phyloP scores from a whole-genome alignment of 495 filamentous ascomycete species.

The Xylaria venustula region DNA sequence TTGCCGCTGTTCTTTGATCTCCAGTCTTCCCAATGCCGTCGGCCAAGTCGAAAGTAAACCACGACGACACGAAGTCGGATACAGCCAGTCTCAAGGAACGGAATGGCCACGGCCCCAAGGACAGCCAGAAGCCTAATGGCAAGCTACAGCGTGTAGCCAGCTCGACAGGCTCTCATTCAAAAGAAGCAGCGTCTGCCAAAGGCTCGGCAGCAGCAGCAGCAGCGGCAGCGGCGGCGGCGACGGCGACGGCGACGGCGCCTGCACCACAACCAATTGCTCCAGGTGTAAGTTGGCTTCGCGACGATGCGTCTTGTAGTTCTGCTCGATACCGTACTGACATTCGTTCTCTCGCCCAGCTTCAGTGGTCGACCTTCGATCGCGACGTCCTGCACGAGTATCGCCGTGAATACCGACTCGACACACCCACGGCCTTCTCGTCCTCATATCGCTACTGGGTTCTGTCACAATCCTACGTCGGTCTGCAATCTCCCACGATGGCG shows the following conservation, averaged over 20 bases:
- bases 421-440: constrained; percentile 66
- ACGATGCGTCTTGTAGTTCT: not conserved
- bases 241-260: no score
- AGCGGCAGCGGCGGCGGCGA: not conserved
- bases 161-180: constrained; percentile 42
- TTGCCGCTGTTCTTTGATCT: constrained; percentile 24
- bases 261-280: constrained; percentile 20
- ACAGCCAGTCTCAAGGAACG: constrained; percentile 43
- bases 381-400: constrained; percentile 78
- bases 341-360: constrained; percentile 51
- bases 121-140: constrained; percentile 37
- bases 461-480: constrained; percentile 66
- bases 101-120: constrained; percentile 33
- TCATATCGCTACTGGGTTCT: constrained; percentile 71
- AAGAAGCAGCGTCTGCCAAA: constrained; percentile 38
- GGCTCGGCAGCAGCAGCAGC: constrained; percentile 22
- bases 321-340: constrained; percentile 19
- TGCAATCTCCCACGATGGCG: constrained; percentile 71
- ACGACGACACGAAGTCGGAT: constrained; percentile 50
- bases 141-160: constrained; percentile 48
- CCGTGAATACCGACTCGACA: constrained; percentile 70
- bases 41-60: constrained; percentile 34
- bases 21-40: constrained; percentile 25
- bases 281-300: constrained; percentile 19
- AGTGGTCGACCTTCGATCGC: constrained; percentile 71